Evolutionary conservation across 192 early-diverging fungal genomes (phyloP).

Genomic region (Coemansia sp.): DNA sequence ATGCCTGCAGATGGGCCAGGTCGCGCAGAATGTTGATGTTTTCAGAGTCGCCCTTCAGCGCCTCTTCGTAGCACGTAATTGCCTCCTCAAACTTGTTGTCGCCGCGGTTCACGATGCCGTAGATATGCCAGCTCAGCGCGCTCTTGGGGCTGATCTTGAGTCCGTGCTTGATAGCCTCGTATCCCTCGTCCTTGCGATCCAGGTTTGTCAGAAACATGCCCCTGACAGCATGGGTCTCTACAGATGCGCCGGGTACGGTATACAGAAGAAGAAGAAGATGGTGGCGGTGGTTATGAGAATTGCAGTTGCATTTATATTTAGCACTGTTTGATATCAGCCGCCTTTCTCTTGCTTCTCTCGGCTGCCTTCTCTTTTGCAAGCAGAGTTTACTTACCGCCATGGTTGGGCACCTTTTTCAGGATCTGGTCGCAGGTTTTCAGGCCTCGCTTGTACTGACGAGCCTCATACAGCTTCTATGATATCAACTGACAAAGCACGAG

Average conservation of each 20-base stretch:
- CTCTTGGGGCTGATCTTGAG: conserved; percentile 74
- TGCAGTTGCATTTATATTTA: no score
- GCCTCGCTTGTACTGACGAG: conserved; percentile 93
- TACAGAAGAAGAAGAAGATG: background rate
- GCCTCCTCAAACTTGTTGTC: conserved; percentile 95
- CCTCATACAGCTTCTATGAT: conserved; percentile 86
- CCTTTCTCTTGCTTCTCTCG: no score
- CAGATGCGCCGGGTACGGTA: no score
- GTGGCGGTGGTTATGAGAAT: background rate
- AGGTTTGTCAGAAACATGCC: conserved; percentile 87
- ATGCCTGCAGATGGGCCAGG: conserved; percentile 78
- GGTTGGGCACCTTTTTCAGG: conserved; percentile 87
- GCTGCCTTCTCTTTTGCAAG: no score
- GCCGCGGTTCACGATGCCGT: conserved; percentile 83
- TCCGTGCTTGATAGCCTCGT: conserved; percentile 82
- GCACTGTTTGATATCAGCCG: no score
- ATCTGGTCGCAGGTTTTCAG: conserved; percentile 88
- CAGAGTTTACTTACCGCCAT: conserved; percentile 56
- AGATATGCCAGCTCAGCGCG: conserved; percentile 97
- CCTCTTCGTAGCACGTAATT: conserved; percentile 84
- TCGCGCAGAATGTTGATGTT: conserved; percentile 94
- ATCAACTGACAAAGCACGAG: background rate
- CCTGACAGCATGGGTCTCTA: conserved; percentile 92
- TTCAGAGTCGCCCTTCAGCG: conserved; percentile 81
- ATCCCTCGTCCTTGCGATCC: conserved; percentile 89